Percentiles rank a stretch among this genome's conserved stretches.
These are phyloP conservation scores for Candida broadrunensis DNA, from an alignment of 805 yeast genomes.

Conservation along the genomic window DNA sequence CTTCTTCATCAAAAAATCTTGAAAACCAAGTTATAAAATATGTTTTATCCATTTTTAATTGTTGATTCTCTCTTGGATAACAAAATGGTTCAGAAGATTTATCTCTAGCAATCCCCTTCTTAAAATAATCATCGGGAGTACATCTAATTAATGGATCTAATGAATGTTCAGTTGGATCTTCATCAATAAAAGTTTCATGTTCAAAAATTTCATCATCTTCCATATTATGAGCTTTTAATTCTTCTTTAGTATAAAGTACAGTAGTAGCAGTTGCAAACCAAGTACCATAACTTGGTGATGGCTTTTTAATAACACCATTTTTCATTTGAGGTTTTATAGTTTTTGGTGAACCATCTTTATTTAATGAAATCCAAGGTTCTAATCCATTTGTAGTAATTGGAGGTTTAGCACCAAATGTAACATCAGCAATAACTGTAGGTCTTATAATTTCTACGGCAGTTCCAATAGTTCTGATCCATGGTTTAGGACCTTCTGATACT, in stretches of 20 bases:
- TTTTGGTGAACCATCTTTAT: slow-evolving; percentile 75
- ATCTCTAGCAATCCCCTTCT: slow-evolving; percentile 59
- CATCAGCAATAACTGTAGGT: slow-evolving; percentile 63
- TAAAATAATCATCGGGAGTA: slow-evolving; percentile 71
- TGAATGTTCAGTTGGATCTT: slow-evolving; percentile 68
- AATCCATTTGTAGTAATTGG: slow-evolving; percentile 68
- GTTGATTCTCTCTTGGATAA: slow-evolving; percentile 64
- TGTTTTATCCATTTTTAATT: slow-evolving; percentile 55
- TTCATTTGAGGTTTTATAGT: slow-evolving; percentile 75
- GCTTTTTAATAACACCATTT: slow-evolving; percentile 65
- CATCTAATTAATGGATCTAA: slow-evolving; percentile 82
- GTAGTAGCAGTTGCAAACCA: slow-evolving; percentile 73
- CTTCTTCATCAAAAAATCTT: slow-evolving; percentile 50
- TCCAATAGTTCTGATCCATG: slow-evolving; percentile 76
- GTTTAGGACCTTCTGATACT: slow-evolving; percentile 32
- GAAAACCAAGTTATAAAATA: slow-evolving; percentile 85
- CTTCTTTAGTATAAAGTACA: slow-evolving; percentile 51
- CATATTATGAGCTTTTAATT: slow-evolving; percentile 72
- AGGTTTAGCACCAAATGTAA: slow-evolving; percentile 65
- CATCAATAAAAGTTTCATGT: slow-evolving; percentile 57
- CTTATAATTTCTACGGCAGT: slow-evolving; percentile 56
- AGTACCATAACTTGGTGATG: slow-evolving; percentile 70
- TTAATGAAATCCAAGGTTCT: slow-evolving; percentile 77
- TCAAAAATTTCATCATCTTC: slow-evolving; percentile 54
- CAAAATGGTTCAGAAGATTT: slow-evolving; percentile 76